Conservation (phyloP, 768 basidiomycete species). For the Lepiota brunneoincarnata region DNA sequence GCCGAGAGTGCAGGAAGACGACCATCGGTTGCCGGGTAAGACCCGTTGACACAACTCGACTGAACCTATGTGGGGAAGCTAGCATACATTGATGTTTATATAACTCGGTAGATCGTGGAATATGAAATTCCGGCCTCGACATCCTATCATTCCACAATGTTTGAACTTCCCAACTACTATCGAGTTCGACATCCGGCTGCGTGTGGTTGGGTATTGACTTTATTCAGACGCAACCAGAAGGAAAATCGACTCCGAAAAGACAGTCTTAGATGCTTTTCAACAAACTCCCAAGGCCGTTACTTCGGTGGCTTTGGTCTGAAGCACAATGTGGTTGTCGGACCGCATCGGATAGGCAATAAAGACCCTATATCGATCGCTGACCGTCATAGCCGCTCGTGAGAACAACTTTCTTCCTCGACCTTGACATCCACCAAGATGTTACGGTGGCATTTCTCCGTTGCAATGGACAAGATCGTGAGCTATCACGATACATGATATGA, state of each 20-base stretch:
- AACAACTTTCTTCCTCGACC: constrained; percentile 11
- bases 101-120: not conserved
- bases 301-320: not conserved
- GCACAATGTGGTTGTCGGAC: constrained; percentile 9
- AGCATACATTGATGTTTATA: not conserved
- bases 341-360: constrained; percentile 8
- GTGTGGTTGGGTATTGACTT: no score
- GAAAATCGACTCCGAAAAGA: not conserved
- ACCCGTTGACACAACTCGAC: not conserved
- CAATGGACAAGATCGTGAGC: constrained; percentile 8
- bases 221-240: not conserved
- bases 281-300: constrained; percentile 1
- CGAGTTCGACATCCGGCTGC: no score
- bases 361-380: constrained; percentile 12
- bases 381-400: constrained; percentile 10
- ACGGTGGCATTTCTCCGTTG: not conserved
- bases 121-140: not conserved
- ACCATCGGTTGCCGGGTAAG: not conserved
- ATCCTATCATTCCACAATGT: not conserved
- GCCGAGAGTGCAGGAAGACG: not conserved
- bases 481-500: not conserved
- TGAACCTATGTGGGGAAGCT: constrained; percentile 6
- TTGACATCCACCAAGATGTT: constrained; percentile 1
- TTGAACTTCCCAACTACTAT: no score
- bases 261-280: not conserved